phyloP scores from a whole-genome alignment of 257 asterid species.

The Solanum tacnaense region DNA sequence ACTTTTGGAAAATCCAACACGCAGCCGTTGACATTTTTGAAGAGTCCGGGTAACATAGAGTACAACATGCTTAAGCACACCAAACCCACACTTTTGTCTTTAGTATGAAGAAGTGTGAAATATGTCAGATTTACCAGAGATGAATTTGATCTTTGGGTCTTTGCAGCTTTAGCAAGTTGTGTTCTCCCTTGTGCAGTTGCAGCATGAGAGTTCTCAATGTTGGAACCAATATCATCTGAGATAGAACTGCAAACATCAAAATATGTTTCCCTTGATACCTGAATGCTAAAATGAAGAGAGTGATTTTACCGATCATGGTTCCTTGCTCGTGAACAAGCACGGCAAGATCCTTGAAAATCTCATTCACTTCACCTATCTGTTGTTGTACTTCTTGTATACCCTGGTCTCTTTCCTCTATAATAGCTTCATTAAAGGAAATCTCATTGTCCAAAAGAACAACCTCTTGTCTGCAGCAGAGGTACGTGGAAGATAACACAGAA shows the following conservation, averaged over 20 bases:
- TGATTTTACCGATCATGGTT: slow-evolving; percentile 64
- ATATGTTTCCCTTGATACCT: not conserved
- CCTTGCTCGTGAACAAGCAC: slow-evolving; percentile 94
- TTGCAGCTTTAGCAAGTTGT: slow-evolving; percentile 82
- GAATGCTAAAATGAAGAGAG: slow-evolving; percentile 1
- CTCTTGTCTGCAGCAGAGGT: slow-evolving; percentile 59
- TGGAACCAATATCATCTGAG: slow-evolving; percentile 79
- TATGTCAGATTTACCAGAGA: slow-evolving; percentile 47
- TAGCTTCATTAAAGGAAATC: slow-evolving; percentile 84
- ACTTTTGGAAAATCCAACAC: too few species aligned
- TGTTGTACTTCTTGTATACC: slow-evolving; percentile 92
- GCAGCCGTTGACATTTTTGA: not conserved
- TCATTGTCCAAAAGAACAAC: slow-evolving; percentile 79
- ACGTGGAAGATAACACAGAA: slow-evolving; percentile 3
- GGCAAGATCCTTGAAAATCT: slow-evolving; percentile 86
- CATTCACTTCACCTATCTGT: slow-evolving; percentile 94
- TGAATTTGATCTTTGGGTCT: slow-evolving; percentile 78
- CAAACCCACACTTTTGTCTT: not conserved
- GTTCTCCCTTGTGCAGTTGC: slow-evolving; percentile 84
- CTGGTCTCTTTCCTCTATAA: slow-evolving; percentile 89
- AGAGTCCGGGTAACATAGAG: not conserved
- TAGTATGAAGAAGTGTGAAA: not conserved
- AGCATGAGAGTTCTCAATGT: slow-evolving; percentile 70
- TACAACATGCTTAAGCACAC: not conserved
- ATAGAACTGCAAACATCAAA: not conserved